Percentiles rank a stretch among this genome's conserved stretches.
phyloP scores from a whole-genome alignment of 305 asterid species.

The Solanum hybrid region DNA sequence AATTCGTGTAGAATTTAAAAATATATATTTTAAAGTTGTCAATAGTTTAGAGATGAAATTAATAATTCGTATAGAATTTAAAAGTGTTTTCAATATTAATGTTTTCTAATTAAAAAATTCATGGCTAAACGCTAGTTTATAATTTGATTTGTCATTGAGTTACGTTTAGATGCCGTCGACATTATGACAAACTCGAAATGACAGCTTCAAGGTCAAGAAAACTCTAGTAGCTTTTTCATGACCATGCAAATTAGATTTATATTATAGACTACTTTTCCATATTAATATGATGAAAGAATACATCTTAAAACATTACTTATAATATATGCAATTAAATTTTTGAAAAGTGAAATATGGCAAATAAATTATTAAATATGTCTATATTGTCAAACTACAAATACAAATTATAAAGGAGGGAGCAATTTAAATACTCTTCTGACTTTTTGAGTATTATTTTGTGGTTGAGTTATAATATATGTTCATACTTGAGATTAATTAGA shows the following conservation, averaged over 20 bases:
- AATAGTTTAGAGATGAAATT: too few species aligned
- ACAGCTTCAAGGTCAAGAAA: not conserved
- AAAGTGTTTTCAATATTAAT: too few species aligned
- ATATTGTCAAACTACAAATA: not conserved
- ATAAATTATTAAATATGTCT: not conserved
- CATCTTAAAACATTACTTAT: too few species aligned
- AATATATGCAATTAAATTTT: rapidly evolving
- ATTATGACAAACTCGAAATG: not conserved
- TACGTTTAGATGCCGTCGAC: not conserved
- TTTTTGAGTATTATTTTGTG: not conserved
- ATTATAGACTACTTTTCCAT: too few species aligned
- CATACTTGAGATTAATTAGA: not conserved
- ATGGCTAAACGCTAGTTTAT: not conserved
- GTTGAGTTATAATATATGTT: not conserved
- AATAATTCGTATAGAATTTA: too few species aligned
- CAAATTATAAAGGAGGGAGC: not conserved
- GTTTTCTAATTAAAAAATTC: too few species aligned
- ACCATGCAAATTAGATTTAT: not conserved
- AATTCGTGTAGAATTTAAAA: too few species aligned
- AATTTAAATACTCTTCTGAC: not conserved
- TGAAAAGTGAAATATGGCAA: too few species aligned
- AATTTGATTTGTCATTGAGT: not conserved
- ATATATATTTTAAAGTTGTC: too few species aligned
- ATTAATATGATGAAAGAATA: too few species aligned
- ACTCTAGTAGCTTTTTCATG: not conserved